Evolutionary conservation across 2,329 filamentous ascomycete species (phyloP).

Genomic region (Cadophora sp.): DNA sequence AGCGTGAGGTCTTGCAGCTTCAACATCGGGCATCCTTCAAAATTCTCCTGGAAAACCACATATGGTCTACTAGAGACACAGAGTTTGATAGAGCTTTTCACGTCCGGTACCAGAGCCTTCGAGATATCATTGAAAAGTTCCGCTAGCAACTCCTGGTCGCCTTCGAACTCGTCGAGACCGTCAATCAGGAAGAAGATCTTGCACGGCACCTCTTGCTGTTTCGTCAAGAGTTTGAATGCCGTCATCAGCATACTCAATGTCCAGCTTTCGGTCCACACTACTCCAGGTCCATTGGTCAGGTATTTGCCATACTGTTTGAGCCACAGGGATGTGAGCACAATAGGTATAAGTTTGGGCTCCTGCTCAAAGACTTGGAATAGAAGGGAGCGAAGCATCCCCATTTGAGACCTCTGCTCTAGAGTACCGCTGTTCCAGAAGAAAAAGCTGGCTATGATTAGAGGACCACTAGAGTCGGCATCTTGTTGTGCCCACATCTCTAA

Average conservation of each 20-base stretch:
- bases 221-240: constrained; percentile 20
- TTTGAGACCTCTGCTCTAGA: constrained; percentile 19
- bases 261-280: constrained; percentile 1
- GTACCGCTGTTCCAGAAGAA: constrained; percentile 55
- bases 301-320: neutral
- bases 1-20: constrained; percentile 36
- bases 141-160: constrained; percentile 19
- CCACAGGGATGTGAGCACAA: constrained; percentile 3
- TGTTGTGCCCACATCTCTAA: constrained; percentile 40
- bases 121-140: constrained; percentile 15
- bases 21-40: constrained; percentile 26
- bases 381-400: constrained; percentile 20
- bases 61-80: constrained; percentile 16
- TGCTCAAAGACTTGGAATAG: constrained; percentile 11
- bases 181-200: constrained; percentile 28
- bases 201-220: neutral
- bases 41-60: constrained; percentile 31
- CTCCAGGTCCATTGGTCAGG: neutral
- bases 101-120: neutral
- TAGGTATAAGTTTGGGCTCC: neutral
- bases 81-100: constrained; percentile 1
- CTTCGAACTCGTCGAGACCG: constrained; percentile 31
- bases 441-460: constrained; percentile 46
- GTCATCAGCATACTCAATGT: neutral
- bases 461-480: neutral